Evolutionary conservation across 305 asterid species (phyloP), one percentile per base, ranked within the genome.

Genomic region (Fraxinus angustifolia): DNA sequence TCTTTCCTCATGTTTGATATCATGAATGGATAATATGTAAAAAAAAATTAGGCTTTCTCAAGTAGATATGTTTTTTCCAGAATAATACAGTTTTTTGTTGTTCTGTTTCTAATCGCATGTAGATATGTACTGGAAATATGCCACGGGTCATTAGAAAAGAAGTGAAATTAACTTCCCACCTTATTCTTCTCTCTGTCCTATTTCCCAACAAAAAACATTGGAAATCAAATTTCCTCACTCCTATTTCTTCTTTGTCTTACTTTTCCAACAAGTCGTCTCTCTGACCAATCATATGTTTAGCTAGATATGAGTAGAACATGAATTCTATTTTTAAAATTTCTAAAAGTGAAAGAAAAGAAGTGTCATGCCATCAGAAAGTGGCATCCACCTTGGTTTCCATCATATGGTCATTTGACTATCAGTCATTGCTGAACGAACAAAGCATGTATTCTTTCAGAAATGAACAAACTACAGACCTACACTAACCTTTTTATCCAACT

Each of bases 401-500:
- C 79, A 19, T 34, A 73, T 23, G 3, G 16, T 23, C 75, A 36
- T 11, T 60, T 26, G 12, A 14, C 6, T n/a, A 48, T 30, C 79
- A 28, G 8, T 26, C 5, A 45, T 6, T 19, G 36, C 30, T 60
- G 75, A 72, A 65, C 17, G 23, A 19, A 81, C 42, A n/a, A 17
- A 65, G 45, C 26, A 75, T 60, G 31, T 70, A 68, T 30, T 17
- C 40, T 76, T 75, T 76, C 78, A 71, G 53, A n/a, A 70, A 78
- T 40, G 73, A 28, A 23, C 10, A 80, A 67, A 76, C 50, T 40
- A 50, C 12, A n/a, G 28, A 36, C 79, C 21, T 40, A 82, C 84
- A 76, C 83, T 65, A 3, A 94, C 99, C 95, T 96, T 94, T 81
- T 88, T 93, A 87, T 90, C 98, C 87, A 89, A 80, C 90, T 93